phyloP scores from a whole-genome alignment of 306 rosid species.

The Quercus wislizeni region DNA sequence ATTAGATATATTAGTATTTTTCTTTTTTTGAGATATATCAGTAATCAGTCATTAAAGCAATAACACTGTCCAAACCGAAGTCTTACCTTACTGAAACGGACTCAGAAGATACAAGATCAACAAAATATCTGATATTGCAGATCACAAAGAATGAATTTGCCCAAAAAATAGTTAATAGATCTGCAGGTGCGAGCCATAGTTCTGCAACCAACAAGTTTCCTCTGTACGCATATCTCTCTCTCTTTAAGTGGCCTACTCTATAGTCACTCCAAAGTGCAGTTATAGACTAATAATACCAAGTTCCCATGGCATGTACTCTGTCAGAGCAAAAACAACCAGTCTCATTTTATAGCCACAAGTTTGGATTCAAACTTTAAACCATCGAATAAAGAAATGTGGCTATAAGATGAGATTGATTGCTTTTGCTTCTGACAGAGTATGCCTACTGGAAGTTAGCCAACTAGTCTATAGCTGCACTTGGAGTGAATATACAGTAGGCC shows the following conservation, averaged over 20 bases:
- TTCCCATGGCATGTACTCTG: slow-evolving; percentile 4
- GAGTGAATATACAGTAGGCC: neutral
- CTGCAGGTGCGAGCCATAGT: neutral
- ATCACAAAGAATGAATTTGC: too few relatives aligned
- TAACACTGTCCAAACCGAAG: slow-evolving; percentile 14
- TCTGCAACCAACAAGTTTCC: neutral
- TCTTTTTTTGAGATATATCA: too few relatives aligned
- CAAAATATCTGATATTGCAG: too few relatives aligned
- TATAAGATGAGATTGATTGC: slow-evolving; percentile 5
- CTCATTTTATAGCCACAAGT: neutral
- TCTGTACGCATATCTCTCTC: too few relatives aligned
- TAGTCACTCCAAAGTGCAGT: neutral
- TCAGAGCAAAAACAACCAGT: neutral
- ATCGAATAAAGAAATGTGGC: neutral
- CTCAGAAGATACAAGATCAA: too few relatives aligned
- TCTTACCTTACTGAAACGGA: too few relatives aligned
- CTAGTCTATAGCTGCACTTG: neutral
- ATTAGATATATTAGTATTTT: too few relatives aligned
- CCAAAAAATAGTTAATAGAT: too few relatives aligned
- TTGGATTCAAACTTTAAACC: too few relatives aligned
- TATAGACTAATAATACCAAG: neutral
- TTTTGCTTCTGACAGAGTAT: neutral
- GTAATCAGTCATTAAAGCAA: slow-evolving; percentile 10
- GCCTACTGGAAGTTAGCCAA: neutral
- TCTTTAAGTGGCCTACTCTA: neutral